These are phyloP conservation scores for Rosa lucieae DNA, from an alignment of 306 rosid species.

Conservation along the genomic window DNA sequence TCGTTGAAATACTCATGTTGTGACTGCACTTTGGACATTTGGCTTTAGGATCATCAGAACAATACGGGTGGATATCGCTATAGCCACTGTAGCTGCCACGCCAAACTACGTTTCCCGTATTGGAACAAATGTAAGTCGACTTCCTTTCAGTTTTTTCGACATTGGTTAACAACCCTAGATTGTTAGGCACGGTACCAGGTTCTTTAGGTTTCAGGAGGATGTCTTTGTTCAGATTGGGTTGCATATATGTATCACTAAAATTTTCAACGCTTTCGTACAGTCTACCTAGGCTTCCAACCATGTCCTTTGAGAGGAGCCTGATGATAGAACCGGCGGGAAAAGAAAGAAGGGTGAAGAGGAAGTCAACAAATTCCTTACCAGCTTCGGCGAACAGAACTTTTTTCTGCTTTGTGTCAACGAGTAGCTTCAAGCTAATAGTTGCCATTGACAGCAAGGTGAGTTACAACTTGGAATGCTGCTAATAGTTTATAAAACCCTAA, in stretches of 20 bases:
- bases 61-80: not conserved
- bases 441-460: not conserved
- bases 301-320: constrained; percentile 18
- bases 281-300: constrained; percentile 14
- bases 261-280: constrained; percentile 24
- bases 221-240: constrained; percentile 3
- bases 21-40: too few relatives aligned
- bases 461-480: not conserved
- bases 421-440: not conserved
- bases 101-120: too few relatives aligned
- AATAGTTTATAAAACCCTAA: not conserved
- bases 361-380: constrained; percentile 38
- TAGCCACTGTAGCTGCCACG: too few relatives aligned
- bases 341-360: constrained; percentile 33
- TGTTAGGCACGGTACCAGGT: not conserved
- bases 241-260: constrained; percentile 1
- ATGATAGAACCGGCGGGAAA: constrained; percentile 23
- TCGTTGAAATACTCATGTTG: too few relatives aligned
- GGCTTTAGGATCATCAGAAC: not conserved
- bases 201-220: constrained; percentile 6
- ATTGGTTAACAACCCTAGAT: not conserved
- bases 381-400: constrained; percentile 12
- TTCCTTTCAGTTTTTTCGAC: not conserved
- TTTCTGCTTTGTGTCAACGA: not conserved
- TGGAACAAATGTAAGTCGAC: not conserved